Conservation (phyloP, 306 rosid genomes). For the Pterocarpus santalinus region DNA sequence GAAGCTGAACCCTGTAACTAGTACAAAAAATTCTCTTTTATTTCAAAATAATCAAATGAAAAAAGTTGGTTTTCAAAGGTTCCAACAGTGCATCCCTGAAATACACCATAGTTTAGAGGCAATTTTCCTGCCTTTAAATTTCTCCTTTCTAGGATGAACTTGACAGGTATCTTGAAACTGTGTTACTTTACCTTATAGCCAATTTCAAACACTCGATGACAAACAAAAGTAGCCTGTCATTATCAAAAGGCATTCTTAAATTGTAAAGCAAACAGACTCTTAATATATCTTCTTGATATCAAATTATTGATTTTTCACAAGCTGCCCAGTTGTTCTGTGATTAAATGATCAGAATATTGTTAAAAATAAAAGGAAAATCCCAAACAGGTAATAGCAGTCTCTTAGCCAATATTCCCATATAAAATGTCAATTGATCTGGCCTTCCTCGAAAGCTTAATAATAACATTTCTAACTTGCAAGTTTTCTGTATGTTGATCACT, state of each 20-base stretch:
- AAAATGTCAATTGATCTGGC: constrained; percentile 25
- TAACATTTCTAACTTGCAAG: constrained; percentile 15
- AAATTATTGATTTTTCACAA: no score
- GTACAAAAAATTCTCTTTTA: neutral
- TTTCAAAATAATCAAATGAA: no score
- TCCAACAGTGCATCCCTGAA: no score
- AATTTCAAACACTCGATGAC: no score
- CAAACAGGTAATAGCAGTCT: neutral
- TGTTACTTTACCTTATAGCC: no score
- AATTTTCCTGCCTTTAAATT: neutral
- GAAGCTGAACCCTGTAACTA: neutral
- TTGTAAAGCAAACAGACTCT: no score
- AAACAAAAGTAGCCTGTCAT: no score
- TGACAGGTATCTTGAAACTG: neutral
- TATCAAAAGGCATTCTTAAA: no score
- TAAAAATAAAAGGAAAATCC: neutral
- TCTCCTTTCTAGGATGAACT: constrained; percentile 9
- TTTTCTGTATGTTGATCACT: constrained; percentile 37
- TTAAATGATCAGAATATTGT: constrained; percentile 11
- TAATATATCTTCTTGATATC: no score
- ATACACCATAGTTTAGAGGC: no score
- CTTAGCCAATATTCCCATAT: constrained; percentile 23
- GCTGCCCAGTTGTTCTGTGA: no score
- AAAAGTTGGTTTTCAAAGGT: no score
- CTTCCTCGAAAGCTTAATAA: constrained; percentile 15